Evolutionary conservation across 1,284 basidiomycete genomes (phyloP), one percentile per base, ranked within the genome.

Genomic region (Exobasidium cylindrosporum): DNA sequence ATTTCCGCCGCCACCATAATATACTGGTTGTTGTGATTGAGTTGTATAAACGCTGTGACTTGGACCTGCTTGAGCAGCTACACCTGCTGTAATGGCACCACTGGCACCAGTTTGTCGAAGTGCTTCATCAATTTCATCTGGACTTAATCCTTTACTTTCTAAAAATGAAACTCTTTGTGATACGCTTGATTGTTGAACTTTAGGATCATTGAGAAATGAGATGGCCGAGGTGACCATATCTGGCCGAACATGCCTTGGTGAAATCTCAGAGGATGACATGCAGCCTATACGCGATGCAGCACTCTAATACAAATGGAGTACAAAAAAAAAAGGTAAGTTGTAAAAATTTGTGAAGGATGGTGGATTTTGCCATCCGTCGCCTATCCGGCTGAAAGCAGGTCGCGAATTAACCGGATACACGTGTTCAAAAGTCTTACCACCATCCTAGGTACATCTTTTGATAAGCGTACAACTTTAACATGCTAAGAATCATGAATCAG

Each of bases 111-210:
- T 63, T 46, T 74, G 88, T 63, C 85, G 84, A 70, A 97, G 81
- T 4, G 92, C 95, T 60, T 87, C 84, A 80, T 97, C 91, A 66
- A 97, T 94, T 82, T 98, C 95, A 13, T 84, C 79, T 17, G 85
- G 84, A 0, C 87, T 89, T 28, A 98, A 83, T 1, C 95, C 95
- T 80, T 97, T 97, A 4, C 91, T 89, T 77, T 97, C 90, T 26
- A 98, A 86, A 83, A 97, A 98, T 74, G 91, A 88, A 56, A 98
- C 86, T 54, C 91, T 86, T 79, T 95, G 91, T 3, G 89, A 85
- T 32, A 97, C 82, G 1, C 92, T 84, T 1, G 92, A 90, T 29
- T 87, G 83, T 77, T 81, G 77, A 28, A 84, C 82, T 87, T 89
- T 78, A n/a, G 77, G 75, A 50, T 79, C 76, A 4, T 63, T 59